Evolutionary conservation across 371 early-diverging fungal genomes (phyloP), one percentile per base, ranked within the genome.

Genomic region (Mucor lusitanicus): DNA sequence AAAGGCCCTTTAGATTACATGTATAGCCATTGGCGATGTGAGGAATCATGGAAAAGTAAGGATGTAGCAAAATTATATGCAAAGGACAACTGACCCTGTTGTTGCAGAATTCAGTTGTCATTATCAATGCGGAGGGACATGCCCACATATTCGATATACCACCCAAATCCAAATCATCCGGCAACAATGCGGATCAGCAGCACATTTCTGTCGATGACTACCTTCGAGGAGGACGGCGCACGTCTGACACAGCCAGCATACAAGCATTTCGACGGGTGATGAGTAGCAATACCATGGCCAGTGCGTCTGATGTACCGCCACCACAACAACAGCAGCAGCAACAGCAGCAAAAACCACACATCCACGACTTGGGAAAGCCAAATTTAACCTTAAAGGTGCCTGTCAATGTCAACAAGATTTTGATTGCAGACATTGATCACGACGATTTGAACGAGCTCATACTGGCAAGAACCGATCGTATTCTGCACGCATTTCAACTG

Each of bases 401-500:
- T 28, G 90, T 93, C 30, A 93, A 93, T 70, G 91, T 92, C 37
- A 92, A 91, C 65, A 85, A 88, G 17, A 86, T 89, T 6, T 67
- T 92, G 32, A 91, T 93, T 65, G 91, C 90, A 0, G 93, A 93
- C 65, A 83, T 93, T 23, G 92, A 94, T 67, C 90, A 88, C 44
- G 91, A 93, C 67, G 87, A 87, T 2, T 59, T 86, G 50, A 94
- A 94, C 59, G 93, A 94, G 69, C 75, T 94, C 6, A 86, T 94
- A 2, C 71, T 94, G 19, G 92, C 90, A 1, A 85, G 92, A n/a
- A 92, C 94, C 19, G 94, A 94, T 71, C 86, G 93, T 0, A 90
- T 93, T 54, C 72, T 93, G 57, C 91, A 93, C 63, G 84, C 89
- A n/a, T 91, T 88, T 62, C 76, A 83, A 40, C 70, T 90, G 0